Base-by-base conservation (phyloP, 1,284 basidiomycete genomes). In the Wolfiporia cocos region DNA sequence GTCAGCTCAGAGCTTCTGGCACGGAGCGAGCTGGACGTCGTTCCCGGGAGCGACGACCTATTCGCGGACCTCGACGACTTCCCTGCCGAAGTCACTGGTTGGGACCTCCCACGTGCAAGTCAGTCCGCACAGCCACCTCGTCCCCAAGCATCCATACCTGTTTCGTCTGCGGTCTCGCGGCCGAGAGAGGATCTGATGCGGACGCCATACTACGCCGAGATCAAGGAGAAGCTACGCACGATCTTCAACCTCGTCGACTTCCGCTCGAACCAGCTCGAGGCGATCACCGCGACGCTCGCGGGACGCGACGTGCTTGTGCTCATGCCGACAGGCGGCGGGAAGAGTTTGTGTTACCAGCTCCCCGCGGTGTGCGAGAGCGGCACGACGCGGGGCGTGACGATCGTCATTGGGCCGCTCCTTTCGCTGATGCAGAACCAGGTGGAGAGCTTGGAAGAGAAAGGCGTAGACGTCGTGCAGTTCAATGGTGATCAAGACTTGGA, bases 311-410 rank as follows among this genome's bases (percentile, higher is more conserved):
- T 93, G 11, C 93, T 98, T 52, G 90, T 97, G 15, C 74, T 99
- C 5, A 95, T 98, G 82, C 95, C 96, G 0, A 99, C 95, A 0
- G 95, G 95, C 21, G 95, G 94, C 5, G 95, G 94, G 1, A 98
- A 98, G 67, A 86, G 82, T 54, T 67, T 93, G 32, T 92, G 87
- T 51, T 93, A 80, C 54, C 84, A 87, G 55, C 76, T 98, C 0
- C 95, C 95, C 0, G 94, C 93, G 1, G 73, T 96, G 17, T 86
- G 92, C 56, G 69, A 71, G 28, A 66, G 66, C 1, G 92, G 90
- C 3, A 74, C 67, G 52, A 90, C 88, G 0, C 70, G 67, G 41
- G 88, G 89, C n/a, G 78, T 96, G 3, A 94, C 93, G 0, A 73
- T 99, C 43, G 94, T 99, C 33, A 72, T 99, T 23, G 91, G 90